Base-by-base conservation (phyloP, 169 alveolate species). In the Fabrea salina region DNA sequence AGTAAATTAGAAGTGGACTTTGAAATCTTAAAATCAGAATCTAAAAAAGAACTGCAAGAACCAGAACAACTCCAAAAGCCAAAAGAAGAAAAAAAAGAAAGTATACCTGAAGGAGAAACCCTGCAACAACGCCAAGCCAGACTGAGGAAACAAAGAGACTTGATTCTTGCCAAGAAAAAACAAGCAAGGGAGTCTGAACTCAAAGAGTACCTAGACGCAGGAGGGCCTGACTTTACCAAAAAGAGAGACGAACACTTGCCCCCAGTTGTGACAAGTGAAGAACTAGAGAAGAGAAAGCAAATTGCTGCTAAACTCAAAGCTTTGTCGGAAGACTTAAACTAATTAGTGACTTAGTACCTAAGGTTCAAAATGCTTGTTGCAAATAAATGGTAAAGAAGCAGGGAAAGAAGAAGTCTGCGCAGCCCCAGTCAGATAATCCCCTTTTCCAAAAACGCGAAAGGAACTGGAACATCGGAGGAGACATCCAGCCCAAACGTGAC, bases 381-480 rank as follows among this genome's bases (percentile, higher is more conserved):
- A 47, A n/a, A 56, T 19, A n/a, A 25, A 56, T 56, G 67, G 67
- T 56, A 11, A 56, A 56, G 30, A 56, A 56, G 25, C 25, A 16
- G 35, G 25, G 40, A n/a, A 56, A 56, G 35, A 56, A 56, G 67
- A 56, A 27, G n/a, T 25, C 67, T 27, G 35, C 25, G n/a, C 16
- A n/a, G 30, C n/a, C 16, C 11, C 40, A 75, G 57, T 59, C 71
- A 33, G 59, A 40, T 35, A 86, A 88, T 74, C 96, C 93, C 64
- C 67, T 94, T 75, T 89, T 91, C 90, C 91, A 84, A 79, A 84
- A 83, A 76, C 84, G 79, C 43, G 90, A 92, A 19, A 87, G 93
- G 39, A 94, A 87, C 93, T 94, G 85, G 82, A 93, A 97, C 74
- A 86, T 95, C 49, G 99, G 99, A 57, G 96, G 96, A 41, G 95